Conservation (phyloP, 2,329 filamentous ascomycete genomes). For the Apiospora sp. region DNA sequence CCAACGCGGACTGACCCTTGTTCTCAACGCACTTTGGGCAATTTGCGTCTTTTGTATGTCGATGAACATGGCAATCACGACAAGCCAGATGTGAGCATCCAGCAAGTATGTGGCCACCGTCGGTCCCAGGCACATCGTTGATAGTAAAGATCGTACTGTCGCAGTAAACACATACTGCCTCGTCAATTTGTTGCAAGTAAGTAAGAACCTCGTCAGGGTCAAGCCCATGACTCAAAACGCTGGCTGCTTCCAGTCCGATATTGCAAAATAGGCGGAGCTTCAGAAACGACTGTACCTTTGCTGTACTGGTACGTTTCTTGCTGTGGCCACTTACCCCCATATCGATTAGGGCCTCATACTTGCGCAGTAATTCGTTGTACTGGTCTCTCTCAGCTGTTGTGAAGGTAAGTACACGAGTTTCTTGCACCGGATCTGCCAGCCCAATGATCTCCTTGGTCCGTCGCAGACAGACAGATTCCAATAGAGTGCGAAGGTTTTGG, state of each 20-base stretch:
- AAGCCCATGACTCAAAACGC: not conserved
- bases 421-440: not conserved
- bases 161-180: slow-evolving; percentile 6
- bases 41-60: not conserved
- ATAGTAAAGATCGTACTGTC: slow-evolving; percentile 8
- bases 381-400: not conserved
- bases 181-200: slow-evolving; percentile 9
- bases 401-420: slow-evolving; percentile 1
- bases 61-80: not conserved
- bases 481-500: not conserved
- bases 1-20: not conserved
- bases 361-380: slow-evolving; percentile 2
- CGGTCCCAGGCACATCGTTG: not conserved
- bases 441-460: slow-evolving; percentile 19
- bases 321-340: slow-evolving; percentile 4
- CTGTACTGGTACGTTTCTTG: not conserved
- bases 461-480: not conserved
- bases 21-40: not conserved
- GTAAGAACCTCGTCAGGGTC: slow-evolving; percentile 3
- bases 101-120: not conserved
- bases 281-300: slow-evolving; percentile 15
- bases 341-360: not conserved
- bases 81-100: slow-evolving; percentile 1
- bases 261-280: slow-evolving; percentile 6
- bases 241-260: not conserved